Conservation (phyloP, 148 eudicot species). For the Diospyros kaki region DNA sequence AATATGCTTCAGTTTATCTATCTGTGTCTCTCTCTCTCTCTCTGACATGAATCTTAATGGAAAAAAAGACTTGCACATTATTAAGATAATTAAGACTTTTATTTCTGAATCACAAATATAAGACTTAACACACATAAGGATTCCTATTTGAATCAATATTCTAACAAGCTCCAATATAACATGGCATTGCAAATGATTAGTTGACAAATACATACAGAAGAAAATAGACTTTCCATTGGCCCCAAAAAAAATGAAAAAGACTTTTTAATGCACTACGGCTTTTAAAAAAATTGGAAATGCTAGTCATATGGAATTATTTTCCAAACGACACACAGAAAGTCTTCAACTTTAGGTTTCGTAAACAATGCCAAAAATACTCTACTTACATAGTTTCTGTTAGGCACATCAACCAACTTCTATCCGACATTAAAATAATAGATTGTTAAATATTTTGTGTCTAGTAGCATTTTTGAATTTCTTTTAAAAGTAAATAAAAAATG, state of each 20-base stretch:
- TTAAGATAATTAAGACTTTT: neutral
- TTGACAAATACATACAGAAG: neutral
- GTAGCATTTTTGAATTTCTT: too few relatives aligned
- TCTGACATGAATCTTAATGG: neutral
- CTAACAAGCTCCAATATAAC: constrained; percentile 2
- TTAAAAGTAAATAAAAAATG: neutral
- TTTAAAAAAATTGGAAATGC: neutral
- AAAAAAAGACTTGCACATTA: neutral
- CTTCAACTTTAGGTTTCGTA: too few relatives aligned
- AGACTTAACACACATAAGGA: neutral
- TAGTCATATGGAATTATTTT: too few relatives aligned
- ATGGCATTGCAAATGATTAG: neutral
- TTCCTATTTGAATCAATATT: neutral
- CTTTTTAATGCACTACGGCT: neutral
- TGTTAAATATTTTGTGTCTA: neutral
- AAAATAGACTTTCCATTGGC: neutral
- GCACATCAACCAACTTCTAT: too few relatives aligned
- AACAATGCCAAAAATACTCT: too few relatives aligned
- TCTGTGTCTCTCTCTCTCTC: too few relatives aligned
- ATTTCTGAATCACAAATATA: neutral
- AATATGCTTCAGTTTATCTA: neutral
- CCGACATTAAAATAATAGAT: neutral
- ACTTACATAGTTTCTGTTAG: too few relatives aligned
- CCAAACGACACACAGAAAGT: too few relatives aligned
- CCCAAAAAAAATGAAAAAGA: neutral